Conservation (phyloP, 225 moss, liverwort and hornwort species). For the Pleurozium schreberi region DNA sequence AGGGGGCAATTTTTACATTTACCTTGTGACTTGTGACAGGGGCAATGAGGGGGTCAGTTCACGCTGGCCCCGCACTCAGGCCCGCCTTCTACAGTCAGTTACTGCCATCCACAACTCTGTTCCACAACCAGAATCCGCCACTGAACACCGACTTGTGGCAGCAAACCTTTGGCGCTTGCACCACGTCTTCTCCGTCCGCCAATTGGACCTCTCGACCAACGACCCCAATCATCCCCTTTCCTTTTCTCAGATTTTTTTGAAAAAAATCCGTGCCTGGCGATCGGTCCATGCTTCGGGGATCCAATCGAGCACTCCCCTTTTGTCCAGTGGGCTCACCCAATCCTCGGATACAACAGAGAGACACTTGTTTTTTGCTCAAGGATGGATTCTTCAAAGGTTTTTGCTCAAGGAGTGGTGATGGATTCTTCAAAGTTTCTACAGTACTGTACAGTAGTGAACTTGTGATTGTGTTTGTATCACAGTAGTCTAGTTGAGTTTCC, state of each 20-base stretch:
- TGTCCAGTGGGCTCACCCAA: background rate
- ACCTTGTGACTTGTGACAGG: too few species aligned
- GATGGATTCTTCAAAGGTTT: background rate
- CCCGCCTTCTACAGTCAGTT: too few species aligned
- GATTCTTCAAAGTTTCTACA: background rate
- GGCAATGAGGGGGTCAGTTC: too few species aligned
- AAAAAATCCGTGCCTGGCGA: background rate
- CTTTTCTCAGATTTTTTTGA: background rate
- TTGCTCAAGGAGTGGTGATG: background rate
- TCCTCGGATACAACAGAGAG: background rate
- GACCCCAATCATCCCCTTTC: background rate
- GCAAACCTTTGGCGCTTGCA: background rate
- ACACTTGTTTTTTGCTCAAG: background rate
- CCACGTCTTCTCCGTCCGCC: background rate
- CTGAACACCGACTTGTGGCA: conserved; percentile 6
- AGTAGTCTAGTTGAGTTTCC: background rate
- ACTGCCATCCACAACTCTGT: background rate
- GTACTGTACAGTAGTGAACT: too few species aligned
- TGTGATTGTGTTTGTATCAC: too few species aligned
- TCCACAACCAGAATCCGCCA: background rate
- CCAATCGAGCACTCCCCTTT: background rate
- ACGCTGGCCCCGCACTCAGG: too few species aligned
- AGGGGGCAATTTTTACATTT: too few species aligned
- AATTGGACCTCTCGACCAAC: background rate
- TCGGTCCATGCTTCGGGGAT: background rate